A percentile compares a stretch with the other conserved stretches of the same genome.
phyloP scores from a whole-genome alignment of 805 yeast species.

The Hanseniaspora lindneri region DNA sequence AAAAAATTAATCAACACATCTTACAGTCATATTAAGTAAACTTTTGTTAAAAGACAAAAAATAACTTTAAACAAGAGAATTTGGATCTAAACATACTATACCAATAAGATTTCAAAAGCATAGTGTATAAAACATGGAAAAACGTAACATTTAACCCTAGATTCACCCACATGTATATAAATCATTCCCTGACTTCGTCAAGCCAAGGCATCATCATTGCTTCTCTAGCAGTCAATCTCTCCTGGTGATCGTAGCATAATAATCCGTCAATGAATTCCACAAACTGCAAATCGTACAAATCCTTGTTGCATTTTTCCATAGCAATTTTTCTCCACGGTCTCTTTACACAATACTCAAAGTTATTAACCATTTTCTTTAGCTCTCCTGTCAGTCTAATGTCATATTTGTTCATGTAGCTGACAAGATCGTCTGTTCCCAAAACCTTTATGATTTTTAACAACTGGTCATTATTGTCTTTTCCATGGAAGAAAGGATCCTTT shows the following conservation, averaged over 20 bases:
- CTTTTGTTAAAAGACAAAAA: neutral
- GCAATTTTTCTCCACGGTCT: slow-evolving; percentile 74
- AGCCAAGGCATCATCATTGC: slow-evolving; percentile 61
- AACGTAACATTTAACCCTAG: too few species aligned
- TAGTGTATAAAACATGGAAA: too few species aligned
- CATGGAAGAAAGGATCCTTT: slow-evolving; percentile 86
- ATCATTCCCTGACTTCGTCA: slow-evolving; percentile 17
- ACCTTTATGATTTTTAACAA: slow-evolving; percentile 79
- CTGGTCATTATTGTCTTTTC: slow-evolving; percentile 83
- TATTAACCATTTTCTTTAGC: slow-evolving; percentile 49
- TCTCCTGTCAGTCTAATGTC: slow-evolving; percentile 59
- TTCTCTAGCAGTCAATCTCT: slow-evolving; percentile 76
- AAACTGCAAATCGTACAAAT: slow-evolving; percentile 52
- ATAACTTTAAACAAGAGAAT: neutral
- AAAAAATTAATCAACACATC: too few species aligned
- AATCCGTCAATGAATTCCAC: slow-evolving; percentile 71
- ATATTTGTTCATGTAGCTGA: slow-evolving; percentile 58
- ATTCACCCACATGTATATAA: neutral
- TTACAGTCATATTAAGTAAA: too few species aligned
- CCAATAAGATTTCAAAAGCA: neutral
- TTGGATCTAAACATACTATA: neutral
- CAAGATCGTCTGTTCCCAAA: slow-evolving; percentile 71
- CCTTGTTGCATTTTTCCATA: slow-evolving; percentile 55
- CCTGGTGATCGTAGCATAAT: slow-evolving; percentile 76
- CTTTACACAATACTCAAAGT: slow-evolving; percentile 48